Evolutionary conservation across 2,329 filamentous ascomycete species (phyloP), one percentile per base, ranked within the genome.

Genomic region (Beauveria sp.): DNA sequence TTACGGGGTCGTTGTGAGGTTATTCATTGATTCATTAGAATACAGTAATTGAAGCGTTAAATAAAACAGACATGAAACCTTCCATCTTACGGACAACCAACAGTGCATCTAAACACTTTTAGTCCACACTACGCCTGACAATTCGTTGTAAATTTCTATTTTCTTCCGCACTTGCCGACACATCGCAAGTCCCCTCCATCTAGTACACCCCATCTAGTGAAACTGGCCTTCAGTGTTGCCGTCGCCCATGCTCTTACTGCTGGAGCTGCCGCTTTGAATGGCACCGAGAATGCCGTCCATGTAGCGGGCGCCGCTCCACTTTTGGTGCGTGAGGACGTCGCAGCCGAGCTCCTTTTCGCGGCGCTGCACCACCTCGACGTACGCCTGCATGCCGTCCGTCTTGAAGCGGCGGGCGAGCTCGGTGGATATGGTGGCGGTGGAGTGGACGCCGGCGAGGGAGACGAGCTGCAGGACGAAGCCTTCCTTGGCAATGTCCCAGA

Each of bases 271-370:
- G 69, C 91, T 96, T 76, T 96, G 91, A 57, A 97, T 96, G 5
- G 90, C 87, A 0, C 92, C 92, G 38, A 97, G 73, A 52, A 97
- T 93, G 3, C 93, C 92, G 73, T 97, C 93, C 67, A 97, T 89
- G 72, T 96, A 86, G 64, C 72, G 77, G 0, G 83, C 83, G 24
- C 83, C 83, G 66, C 82, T 85, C 89, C 89, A 92, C 73, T 95
- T 96, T 80, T 97, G 93, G 74, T 97, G 93, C 45, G 91, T 96
- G 66, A 96, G 79, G n/a, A 96, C 93, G 69, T 97, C 93, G 62
- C 91, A 92, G 16, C 89, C 90, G 1, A 93, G 77, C 66, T 96
- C 93, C 81, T 96, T 96, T 77, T 99, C 95, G 45, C 88, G 83
- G 58, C 86, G 82, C 76, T 99, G 95, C 45, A 99, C 88, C 0